Evolutionary conservation across 1,284 basidiomycete species (phyloP).

Genomic region (Ceratobasidium sp.): DNA sequence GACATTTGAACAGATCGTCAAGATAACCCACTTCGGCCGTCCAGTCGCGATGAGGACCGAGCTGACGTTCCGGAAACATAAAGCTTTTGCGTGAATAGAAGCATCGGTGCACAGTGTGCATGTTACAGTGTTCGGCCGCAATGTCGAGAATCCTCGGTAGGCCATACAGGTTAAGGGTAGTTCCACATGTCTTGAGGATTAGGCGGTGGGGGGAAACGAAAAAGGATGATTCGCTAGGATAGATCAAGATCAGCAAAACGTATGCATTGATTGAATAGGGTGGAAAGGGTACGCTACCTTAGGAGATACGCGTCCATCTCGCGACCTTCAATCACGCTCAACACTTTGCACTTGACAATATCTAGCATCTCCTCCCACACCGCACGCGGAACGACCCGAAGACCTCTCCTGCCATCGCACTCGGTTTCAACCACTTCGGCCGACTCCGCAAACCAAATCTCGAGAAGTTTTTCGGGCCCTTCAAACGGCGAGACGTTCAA

Average conservation of each 20-base stretch:
- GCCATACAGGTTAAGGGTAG: conserved; percentile 96
- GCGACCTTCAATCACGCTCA: conserved; percentile 88
- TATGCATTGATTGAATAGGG: conserved; percentile 2
- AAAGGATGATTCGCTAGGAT: conserved; percentile 92
- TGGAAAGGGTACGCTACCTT: conserved; percentile 73
- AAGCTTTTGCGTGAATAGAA: conserved; percentile 99
- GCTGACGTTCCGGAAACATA: conserved; percentile 98
- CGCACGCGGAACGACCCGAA: conserved; percentile 80
- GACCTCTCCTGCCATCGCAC: conserved; percentile 64
- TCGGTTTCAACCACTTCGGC: conserved; percentile 61
- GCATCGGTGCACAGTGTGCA: conserved; percentile 84
- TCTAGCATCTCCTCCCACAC: conserved; percentile 98
- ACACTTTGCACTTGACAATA: conserved; percentile 97
- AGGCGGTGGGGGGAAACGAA: conserved; percentile 97
- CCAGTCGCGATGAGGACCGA: conserved; percentile 96
- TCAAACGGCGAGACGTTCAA: conserved; percentile 72
- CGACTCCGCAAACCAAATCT: conserved; percentile 96
- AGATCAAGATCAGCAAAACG: conserved; percentile 47
- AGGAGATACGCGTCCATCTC: conserved; percentile 97
- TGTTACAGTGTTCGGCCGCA: conserved; percentile 81
- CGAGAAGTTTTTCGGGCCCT: conserved; percentile 96
- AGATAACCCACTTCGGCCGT: conserved; percentile 92
- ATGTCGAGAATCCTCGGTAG: conserved; percentile 94
- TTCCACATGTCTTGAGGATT: conserved; percentile 99
- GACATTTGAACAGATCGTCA: conserved; percentile 85